Evolutionary conservation across 2,329 filamentous ascomycete genomes (phyloP).

Genomic region (Dothideomycetes sp.): DNA sequence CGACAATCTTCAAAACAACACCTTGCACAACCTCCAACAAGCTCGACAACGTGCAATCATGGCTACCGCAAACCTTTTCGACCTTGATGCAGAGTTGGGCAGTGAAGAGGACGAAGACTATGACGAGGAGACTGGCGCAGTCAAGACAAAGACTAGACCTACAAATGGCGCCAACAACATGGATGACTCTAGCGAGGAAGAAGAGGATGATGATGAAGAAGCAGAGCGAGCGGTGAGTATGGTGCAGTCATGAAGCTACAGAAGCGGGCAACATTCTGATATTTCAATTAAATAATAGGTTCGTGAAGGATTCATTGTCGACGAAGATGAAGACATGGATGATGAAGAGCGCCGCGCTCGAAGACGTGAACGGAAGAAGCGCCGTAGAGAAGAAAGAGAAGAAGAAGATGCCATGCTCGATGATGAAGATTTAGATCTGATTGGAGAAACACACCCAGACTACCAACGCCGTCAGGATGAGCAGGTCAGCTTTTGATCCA

Average conservation of each 20-base stretch:
- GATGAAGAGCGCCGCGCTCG: conserved; percentile 54
- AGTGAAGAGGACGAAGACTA: conserved; percentile 74
- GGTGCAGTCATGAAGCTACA: too few relatives aligned
- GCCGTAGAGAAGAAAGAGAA: conserved; percentile 64
- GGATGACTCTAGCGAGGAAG: conserved; percentile 84
- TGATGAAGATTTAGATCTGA: conserved; percentile 91
- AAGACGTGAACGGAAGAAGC: conserved; percentile 61
- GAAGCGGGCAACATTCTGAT: too few relatives aligned
- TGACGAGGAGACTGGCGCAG: conserved; percentile 62
- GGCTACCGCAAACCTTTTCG: conserved; percentile 51
- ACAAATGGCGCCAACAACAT: conserved; percentile 34
- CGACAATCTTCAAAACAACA: neutral
- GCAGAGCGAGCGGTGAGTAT: conserved; percentile 59
- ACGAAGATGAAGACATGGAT: conserved; percentile 76
- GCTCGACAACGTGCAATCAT: conserved; percentile 5
- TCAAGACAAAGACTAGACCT: conserved; percentile 32
- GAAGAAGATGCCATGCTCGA: conserved; percentile 78
- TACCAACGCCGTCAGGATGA: conserved; percentile 54
- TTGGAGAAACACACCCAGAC: conserved; percentile 69
- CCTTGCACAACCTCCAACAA: conserved; percentile 1
- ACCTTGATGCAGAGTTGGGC: conserved; percentile 76
- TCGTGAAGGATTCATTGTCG: conserved; percentile 90
- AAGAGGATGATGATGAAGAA: conserved; percentile 83
- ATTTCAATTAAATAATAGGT: conserved; percentile 53
- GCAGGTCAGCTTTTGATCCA: conserved; percentile 55